Base-by-base conservation (phyloP, 352 stramenopile species). In the Elongisporangium anandrum region DNA sequence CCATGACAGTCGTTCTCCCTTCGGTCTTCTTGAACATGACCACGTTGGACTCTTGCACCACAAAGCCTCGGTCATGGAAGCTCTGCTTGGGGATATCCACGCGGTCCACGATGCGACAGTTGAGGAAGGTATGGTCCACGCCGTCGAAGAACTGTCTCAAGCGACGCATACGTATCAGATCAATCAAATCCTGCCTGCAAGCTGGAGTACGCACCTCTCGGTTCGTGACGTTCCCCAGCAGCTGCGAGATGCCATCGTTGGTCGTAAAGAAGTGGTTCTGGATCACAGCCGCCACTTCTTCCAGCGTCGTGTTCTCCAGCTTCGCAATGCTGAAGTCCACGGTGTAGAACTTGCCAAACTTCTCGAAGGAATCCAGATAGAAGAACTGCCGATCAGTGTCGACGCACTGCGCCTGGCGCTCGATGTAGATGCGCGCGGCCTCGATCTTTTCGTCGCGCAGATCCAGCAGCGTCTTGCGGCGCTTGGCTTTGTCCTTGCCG, bases 321-420 rank as follows among this genome's bases (percentile, higher is more conserved):
- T 85, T 69, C 23, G 73, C 81, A 38, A 85, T 72, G 60, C 73
- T 88, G 49, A 88, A 85, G 54, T 88, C 78, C 52, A 88, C 74
- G 1, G 78, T 86, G 70, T 83, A 86, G 50, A 79, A 81, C 54
- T 88, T 88, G 56, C 78, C 76, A 45, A 88, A 88, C 24, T 75
- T 70, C 49, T 83, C 75, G 50, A 88, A 88, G 9, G 72, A 83
- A 53, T 88, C 78, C 13, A 88, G 56, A 63, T 85, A 85, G 53
- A 86, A 86, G 47, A 85, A 88, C 54, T 85, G 71, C 15, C 76
- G 68, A 26, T 75, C 73, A 5, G 74, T 56, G 34, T 88, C 74
- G 17, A 88, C 79, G n/a, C 70, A 64, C 3, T 66, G 72, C 26
- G 74, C 70, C 49, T 87, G 74, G 21, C 67, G 68, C 34, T 84